phyloP scores from a whole-genome alignment of 257 asterid genomes.

The Rauvolfia tetraphylla region DNA sequence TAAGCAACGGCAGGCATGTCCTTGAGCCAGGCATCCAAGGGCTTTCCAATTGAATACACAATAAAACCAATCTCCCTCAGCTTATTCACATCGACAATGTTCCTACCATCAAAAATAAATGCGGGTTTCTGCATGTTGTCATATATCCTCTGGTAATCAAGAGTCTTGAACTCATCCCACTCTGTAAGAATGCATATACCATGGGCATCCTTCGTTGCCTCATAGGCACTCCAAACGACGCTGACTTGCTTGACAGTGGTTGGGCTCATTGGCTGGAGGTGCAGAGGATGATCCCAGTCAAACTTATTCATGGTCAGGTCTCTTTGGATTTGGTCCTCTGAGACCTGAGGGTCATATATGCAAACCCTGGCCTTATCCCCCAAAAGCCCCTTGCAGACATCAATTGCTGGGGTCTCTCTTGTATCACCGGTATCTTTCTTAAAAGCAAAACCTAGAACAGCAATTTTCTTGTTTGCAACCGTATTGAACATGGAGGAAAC shows the following conservation, averaged over 20 bases:
- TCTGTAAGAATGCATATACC: conserved; percentile 80
- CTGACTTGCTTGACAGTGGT: conserved; percentile 66
- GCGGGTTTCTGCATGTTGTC: conserved; percentile 94
- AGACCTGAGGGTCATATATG: conserved; percentile 85
- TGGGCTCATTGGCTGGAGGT: conserved; percentile 88
- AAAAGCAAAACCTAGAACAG: conserved; percentile 73
- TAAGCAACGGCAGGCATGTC: conserved; percentile 88
- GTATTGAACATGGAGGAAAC: conserved; percentile 86
- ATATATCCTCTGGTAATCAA: conserved; percentile 69
- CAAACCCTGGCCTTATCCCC: conserved; percentile 77
- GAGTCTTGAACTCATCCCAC: conserved; percentile 86
- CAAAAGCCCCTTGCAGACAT: conserved; percentile 78
- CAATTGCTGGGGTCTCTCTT: conserved; percentile 82
- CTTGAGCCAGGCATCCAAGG: conserved; percentile 86
- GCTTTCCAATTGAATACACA: conserved; percentile 84
- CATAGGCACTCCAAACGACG: conserved; percentile 67
- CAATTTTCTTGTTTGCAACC: conserved; percentile 77
- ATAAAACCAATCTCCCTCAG: conserved; percentile 82
- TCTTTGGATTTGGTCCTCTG: conserved; percentile 80
- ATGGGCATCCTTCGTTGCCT: conserved; percentile 74
- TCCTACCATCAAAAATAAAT: conserved; percentile 76
- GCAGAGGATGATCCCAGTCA: conserved; percentile 92
- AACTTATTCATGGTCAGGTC: conserved; percentile 81
- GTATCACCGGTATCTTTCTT: conserved; percentile 34
- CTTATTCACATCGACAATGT: conserved; percentile 52